Evolutionary conservation across 768 basidiomycete species (phyloP).

Genomic region (Ramaria sp.): DNA sequence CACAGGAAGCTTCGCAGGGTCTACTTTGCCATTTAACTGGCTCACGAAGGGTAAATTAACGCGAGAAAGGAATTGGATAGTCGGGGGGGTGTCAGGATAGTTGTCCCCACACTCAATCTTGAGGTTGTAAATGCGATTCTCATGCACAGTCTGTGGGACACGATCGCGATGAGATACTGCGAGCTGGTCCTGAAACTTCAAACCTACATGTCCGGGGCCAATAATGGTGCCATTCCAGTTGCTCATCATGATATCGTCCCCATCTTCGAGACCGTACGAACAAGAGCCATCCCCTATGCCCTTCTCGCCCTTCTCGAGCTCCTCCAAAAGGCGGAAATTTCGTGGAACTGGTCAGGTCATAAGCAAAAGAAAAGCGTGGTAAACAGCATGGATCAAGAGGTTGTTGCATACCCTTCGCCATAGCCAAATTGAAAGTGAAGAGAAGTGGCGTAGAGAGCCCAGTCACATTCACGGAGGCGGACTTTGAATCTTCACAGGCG

Average conservation of each 20-base stretch:
- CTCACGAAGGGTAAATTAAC: constrained; percentile 93
- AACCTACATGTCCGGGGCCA: constrained; percentile 88
- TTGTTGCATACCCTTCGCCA: constrained; percentile 24
- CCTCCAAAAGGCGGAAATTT: constrained; percentile 93
- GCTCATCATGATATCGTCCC: constrained; percentile 95
- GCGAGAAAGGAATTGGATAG: constrained; percentile 74
- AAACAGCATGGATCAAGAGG: neutral
- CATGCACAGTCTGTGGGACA: constrained; percentile 73
- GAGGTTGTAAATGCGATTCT: constrained; percentile 96
- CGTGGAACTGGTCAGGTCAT: constrained; percentile 59
- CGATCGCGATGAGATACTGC: constrained; percentile 8
- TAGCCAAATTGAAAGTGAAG: constrained; percentile 6
- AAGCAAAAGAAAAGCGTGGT: neutral
- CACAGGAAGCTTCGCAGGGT: constrained; percentile 57
- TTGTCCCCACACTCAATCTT: constrained; percentile 72
- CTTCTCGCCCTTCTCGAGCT: constrained; percentile 99
- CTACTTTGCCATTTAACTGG: constrained; percentile 65
- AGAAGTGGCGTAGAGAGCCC: neutral
- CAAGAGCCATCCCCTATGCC: constrained; percentile 97
- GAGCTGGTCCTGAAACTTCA: neutral
- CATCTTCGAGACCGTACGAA: constrained; percentile 91
- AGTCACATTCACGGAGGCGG: neutral
- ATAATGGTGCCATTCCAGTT: constrained; percentile 99
- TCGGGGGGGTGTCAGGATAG: constrained; percentile 73
- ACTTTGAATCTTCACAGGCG: constrained; percentile 5